Evolutionary conservation across 2,329 filamentous ascomycete species (phyloP), one percentile per base, ranked within the genome.

Genomic region (Stemphylium vesicarium): DNA sequence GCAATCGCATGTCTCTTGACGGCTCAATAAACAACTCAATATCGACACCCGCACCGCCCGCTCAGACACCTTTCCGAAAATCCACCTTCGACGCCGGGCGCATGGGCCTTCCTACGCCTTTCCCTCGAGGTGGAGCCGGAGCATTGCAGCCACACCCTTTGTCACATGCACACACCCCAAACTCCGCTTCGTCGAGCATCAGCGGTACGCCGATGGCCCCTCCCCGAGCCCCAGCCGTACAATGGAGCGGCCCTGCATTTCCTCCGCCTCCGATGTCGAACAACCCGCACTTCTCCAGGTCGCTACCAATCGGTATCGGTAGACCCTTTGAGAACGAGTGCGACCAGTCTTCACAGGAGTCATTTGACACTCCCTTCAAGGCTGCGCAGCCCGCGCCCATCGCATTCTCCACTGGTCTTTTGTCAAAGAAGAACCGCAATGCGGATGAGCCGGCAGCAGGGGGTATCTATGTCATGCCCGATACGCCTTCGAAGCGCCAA

Each of bases 401-500:
- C 36, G 92, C 92, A 77, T 92, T 92, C 81, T 98, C 95, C 1
- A 98, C 95, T 0, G 69, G 69, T 16, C 80, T 99, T 24, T 89
- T 99, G 49, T 97, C 95, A 10, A 99, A 99, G 79, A 91, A 96
- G 75, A 96, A 95, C 69, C 88, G 91, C 53, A 78, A 80, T 72
- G 85, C 88, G 0, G 91, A 97, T 63, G 84, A 91, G 46, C 84
- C 74, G 37, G 58, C 56, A 61, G 77, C 79, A 62, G 76, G 74
- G 48, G 78, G 78, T 24, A 83, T 82, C 75, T 87, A 88, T 70
- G 79, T 85, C 26, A 93, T 96, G 82, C 94, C 95, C 0, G 95
- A 98, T 71, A 99, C 95, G 1, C 95, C 95, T 1, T 98, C 95
- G 77, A 99, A 98, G 80, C 92, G 95, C 71, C 88, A 89, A 79